Base-by-base conservation (phyloP, 805 yeast species). In the Naumovozyma dairenensis region DNA sequence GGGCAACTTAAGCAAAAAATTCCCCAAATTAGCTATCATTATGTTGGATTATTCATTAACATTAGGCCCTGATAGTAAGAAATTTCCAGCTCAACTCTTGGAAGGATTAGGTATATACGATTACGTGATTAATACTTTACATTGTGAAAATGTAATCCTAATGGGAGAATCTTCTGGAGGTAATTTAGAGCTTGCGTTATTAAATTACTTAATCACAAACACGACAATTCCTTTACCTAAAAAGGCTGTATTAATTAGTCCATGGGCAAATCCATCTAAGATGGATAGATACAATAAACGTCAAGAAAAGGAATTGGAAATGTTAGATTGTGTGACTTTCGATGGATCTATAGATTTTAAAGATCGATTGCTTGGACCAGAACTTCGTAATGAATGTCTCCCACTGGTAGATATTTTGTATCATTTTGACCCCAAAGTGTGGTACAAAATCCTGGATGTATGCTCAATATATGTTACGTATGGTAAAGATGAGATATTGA, bases 161-260 rank as follows among this genome's bases (percentile, higher is more conserved):
- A 24, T 50, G 27, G 57, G 57, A n/a, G 57, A 51, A 19, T 51
- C 57, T 4, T 48, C 52, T 4, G 57, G 57, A 14, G 57, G 52
- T 7, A 42, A 47, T 21, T 21, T 50, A 9, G 35, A 43, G 7
- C 21, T 50, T 8, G 33, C 44, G 28, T 29, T 48, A 15, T 28
- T 51, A 15, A 33, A 36, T 17, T 38, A 38, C 27, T 29, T 46
- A 16, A 10, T 14, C 5, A 30, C 31, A 5, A 25, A 21, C 26
- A 32, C 29, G 17, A 21, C 29, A 4, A 17, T 31, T 22, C 18
- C 5, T 1, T n/a, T 37, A 9, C 57, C 57, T 8, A 30, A 36
- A 16, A 44, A 43, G 32, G 48, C 44, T 15, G 21, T 50, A n/a
- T 38, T 35, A 3, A 31, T 51, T 9, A 50, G 55, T 27, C 57